phyloP scores from a whole-genome alignment of 2,329 filamentous ascomycete species.

The Neofusicoccum laricinum region DNA sequence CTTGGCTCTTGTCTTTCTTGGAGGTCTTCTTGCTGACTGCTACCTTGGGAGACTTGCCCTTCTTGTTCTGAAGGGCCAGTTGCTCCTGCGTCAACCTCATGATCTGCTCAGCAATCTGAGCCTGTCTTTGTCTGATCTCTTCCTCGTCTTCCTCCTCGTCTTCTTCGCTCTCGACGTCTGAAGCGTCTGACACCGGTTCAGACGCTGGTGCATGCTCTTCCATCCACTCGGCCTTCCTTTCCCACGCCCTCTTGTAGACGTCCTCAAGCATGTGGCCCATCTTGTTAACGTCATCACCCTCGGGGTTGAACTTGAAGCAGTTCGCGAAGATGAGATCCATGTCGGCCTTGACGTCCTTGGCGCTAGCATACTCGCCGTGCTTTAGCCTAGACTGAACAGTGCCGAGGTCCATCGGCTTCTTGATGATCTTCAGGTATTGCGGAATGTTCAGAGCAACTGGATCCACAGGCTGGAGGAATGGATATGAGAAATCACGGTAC shows the following conservation, averaged over 20 bases:
- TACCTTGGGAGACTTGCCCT: slow-evolving; percentile 55
- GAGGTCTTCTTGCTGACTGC: slow-evolving; percentile 36
- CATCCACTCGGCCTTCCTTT: slow-evolving; percentile 77
- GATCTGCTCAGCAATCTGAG: slow-evolving; percentile 59
- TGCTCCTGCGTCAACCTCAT: slow-evolving; percentile 16
- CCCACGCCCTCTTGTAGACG: slow-evolving; percentile 73
- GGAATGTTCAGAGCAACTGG: slow-evolving; percentile 92
- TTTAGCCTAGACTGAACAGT: slow-evolving; percentile 79
- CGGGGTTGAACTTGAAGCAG: slow-evolving; percentile 88
- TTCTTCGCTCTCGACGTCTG: slow-evolving; percentile 67
- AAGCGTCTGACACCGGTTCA: slow-evolving; percentile 63
- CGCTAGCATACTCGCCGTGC: slow-evolving; percentile 72
- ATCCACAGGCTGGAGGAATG: slow-evolving; percentile 84
- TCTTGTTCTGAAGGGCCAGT: slow-evolving; percentile 27
- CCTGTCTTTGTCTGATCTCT: slow-evolving; percentile 49
- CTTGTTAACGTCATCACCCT: slow-evolving; percentile 68
- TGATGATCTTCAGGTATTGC: slow-evolving; percentile 88
- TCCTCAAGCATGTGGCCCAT: slow-evolving; percentile 71
- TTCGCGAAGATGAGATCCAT: slow-evolving; percentile 82
- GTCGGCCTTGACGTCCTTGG: slow-evolving; percentile 83
- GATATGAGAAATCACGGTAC: slow-evolving; percentile 64
- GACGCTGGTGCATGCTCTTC: slow-evolving; percentile 68
- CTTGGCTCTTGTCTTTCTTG: slow-evolving; percentile 38
- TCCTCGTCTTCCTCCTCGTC: slow-evolving; percentile 62
- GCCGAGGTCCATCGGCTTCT: slow-evolving; percentile 91